Conservation (phyloP, 129 eudicot genomes). For the Scalesia atractyloides region DNA sequence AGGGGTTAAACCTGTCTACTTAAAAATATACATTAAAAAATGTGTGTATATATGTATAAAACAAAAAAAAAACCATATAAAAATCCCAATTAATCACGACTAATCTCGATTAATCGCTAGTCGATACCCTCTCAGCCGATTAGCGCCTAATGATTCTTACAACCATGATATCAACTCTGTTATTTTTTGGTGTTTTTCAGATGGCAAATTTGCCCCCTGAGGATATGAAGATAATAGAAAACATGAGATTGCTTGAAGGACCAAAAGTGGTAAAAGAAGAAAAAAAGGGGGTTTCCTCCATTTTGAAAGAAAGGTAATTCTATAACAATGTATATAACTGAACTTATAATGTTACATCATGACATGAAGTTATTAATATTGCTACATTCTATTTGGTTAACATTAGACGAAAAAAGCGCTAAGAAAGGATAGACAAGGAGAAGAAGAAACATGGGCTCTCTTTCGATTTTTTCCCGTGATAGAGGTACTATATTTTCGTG, state of each 20-base stretch:
- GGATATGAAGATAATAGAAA: constrained; percentile 68
- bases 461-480: constrained; percentile 79
- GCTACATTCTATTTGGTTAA: constrained; percentile 33
- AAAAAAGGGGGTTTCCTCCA: constrained; percentile 56
- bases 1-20: no score
- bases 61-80: no score
- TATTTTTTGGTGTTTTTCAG: constrained; percentile 37
- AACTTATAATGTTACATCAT: constrained; percentile 17
- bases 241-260: constrained; percentile 80
- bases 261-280: constrained; percentile 47
- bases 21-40: no score
- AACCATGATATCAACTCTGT: background rate
- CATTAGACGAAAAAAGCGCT: constrained; percentile 61
- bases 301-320: constrained; percentile 69
- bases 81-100: no score
- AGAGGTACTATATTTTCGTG: constrained; percentile 56
- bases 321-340: constrained; percentile 6
- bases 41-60: no score
- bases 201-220: constrained; percentile 71
- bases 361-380: constrained; percentile 27
- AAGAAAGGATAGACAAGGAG: constrained; percentile 81
- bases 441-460: constrained; percentile 94
- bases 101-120: no score
- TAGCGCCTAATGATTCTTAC: no score
- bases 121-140: no score